phyloP scores from a whole-genome alignment of 257 asterid genomes.

The Linderniella brevidens region DNA sequence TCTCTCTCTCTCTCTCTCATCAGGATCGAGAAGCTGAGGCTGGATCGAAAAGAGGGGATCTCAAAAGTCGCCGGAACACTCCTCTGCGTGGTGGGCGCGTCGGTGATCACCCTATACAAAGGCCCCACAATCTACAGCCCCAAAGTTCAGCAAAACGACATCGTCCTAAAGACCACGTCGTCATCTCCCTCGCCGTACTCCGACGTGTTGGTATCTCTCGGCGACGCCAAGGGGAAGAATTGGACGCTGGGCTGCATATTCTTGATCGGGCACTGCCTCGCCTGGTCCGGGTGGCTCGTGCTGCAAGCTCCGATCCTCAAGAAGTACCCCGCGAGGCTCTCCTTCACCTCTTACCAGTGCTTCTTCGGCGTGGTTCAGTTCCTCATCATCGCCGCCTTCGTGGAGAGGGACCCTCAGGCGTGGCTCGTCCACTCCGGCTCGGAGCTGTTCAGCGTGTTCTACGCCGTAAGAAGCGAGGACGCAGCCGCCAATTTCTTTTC shows the following conservation, averaged over 20 bases:
- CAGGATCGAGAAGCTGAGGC: slow-evolving; percentile 59
- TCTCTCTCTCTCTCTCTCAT: neutral
- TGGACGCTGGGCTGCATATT: slow-evolving; percentile 64
- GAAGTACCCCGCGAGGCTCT: slow-evolving; percentile 54
- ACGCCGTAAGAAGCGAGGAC: slow-evolving; percentile 29
- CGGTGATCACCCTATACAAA: slow-evolving; percentile 56
- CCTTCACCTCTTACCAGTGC: slow-evolving; percentile 60
- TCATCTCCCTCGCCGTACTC: neutral
- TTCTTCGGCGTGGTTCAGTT: slow-evolving; percentile 63
- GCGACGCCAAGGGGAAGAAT: slow-evolving; percentile 45
- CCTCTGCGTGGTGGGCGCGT: slow-evolving; percentile 62
- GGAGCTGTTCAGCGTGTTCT: slow-evolving; percentile 67
- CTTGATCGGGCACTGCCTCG: slow-evolving; percentile 61
- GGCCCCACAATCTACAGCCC: slow-evolving; percentile 75
- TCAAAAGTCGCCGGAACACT: slow-evolving; percentile 48
- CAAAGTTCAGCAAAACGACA: slow-evolving; percentile 16
- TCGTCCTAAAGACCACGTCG: slow-evolving; percentile 7
- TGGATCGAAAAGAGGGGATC: slow-evolving; percentile 52
- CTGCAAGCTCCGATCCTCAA: slow-evolving; percentile 57
- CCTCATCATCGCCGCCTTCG: slow-evolving; percentile 39
- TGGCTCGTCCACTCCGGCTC: slow-evolving; percentile 58
- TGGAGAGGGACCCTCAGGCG: slow-evolving; percentile 50
- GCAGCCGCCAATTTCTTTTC: no score
- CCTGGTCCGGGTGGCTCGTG: slow-evolving; percentile 77
- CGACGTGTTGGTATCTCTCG: slow-evolving; percentile 14